These are phyloP conservation scores for Sporothrix dimorphospora DNA, from an alignment of 2,329 filamentous ascomycete species.

Conservation along the genomic window DNA sequence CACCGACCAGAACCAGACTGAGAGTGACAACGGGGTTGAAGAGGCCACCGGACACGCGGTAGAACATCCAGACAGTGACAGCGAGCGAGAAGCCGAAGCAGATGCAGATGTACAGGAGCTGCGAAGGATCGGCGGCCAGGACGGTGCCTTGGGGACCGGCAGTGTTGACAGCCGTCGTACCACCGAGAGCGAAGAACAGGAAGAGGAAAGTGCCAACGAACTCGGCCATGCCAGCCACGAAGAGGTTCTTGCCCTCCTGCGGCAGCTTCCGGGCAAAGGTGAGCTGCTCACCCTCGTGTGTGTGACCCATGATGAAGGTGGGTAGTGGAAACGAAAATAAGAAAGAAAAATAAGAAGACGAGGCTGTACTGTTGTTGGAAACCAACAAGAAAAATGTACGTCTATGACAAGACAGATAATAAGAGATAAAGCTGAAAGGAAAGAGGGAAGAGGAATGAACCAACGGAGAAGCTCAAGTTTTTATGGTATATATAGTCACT, in stretches of 20 bases:
- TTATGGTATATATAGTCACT: conserved; percentile 7
- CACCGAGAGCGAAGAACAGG: conserved; percentile 46
- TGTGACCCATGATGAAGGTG: conserved; percentile 22
- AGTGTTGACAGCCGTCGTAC: conserved; percentile 38
- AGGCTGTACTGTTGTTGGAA: neutral
- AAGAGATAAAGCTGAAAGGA: neutral
- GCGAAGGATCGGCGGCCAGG: conserved; percentile 39
- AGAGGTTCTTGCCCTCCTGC: conserved; percentile 39
- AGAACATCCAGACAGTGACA: conserved; percentile 61
- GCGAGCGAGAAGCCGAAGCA: conserved; percentile 55
- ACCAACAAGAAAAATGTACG: neutral
- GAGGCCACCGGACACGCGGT: conserved; percentile 55
- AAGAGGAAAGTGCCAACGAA: conserved; percentile 60
- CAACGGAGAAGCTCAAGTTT: neutral
- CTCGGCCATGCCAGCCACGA: conserved; percentile 52
- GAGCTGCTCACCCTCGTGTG: neutral
- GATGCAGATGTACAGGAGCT: conserved; percentile 54
- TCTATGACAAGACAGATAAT: neutral
- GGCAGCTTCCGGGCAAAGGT: conserved; percentile 31
- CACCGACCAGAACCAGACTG: conserved; percentile 61
- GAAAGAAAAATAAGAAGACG: neutral
- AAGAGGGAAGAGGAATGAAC: neutral
- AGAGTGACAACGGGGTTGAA: conserved; percentile 59
- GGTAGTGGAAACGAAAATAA: neutral
- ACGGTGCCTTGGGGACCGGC: conserved; percentile 30